These are phyloP conservation scores for Theobroma grandiflorum DNA, from an alignment of 441 rosid species.

Conservation along the genomic window DNA sequence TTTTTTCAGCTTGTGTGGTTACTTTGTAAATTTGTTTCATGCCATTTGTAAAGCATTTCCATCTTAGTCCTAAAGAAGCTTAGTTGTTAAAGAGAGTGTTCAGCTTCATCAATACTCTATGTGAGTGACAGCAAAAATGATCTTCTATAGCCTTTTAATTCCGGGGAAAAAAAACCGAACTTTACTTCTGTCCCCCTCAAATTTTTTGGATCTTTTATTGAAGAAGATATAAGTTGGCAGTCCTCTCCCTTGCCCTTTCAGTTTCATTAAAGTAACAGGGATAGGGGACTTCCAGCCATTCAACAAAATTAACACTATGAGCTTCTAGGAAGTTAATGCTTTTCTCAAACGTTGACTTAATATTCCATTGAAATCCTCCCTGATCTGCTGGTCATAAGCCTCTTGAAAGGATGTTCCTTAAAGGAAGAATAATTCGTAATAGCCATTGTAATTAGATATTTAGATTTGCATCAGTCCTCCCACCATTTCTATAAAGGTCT, in stretches of 20 bases:
- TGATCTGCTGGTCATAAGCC: not conserved
- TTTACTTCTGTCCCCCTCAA: not conserved
- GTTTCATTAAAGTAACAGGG: not conserved
- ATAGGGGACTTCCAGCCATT: conserved; percentile 1
- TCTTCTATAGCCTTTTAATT: not conserved
- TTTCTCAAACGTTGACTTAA: not conserved
- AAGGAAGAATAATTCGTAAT: not conserved
- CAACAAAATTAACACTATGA: not conserved
- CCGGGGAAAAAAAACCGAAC: not conserved
- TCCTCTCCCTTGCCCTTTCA: not conserved
- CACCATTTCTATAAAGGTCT: conserved; percentile 7
- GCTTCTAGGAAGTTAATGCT: conserved; percentile 1
- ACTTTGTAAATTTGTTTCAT: not conserved
- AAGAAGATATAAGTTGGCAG: not conserved
- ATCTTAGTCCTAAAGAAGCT: conserved; percentile 4
- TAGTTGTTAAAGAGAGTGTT: not conserved
- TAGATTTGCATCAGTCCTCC: not conserved
- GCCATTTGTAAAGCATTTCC: conserved; percentile 1
- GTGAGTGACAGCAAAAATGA: not conserved
- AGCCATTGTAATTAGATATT: not conserved
- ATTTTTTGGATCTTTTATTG: conserved; percentile 1
- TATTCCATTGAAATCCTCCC: not conserved
- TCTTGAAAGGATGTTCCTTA: not conserved
- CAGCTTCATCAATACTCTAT: not conserved
- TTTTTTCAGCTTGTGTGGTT: conserved; percentile 8